These are phyloP conservation scores for Aspergillus sp. DNA, from an alignment of 2,329 filamentous ascomycete genomes.

Conservation along the genomic window DNA sequence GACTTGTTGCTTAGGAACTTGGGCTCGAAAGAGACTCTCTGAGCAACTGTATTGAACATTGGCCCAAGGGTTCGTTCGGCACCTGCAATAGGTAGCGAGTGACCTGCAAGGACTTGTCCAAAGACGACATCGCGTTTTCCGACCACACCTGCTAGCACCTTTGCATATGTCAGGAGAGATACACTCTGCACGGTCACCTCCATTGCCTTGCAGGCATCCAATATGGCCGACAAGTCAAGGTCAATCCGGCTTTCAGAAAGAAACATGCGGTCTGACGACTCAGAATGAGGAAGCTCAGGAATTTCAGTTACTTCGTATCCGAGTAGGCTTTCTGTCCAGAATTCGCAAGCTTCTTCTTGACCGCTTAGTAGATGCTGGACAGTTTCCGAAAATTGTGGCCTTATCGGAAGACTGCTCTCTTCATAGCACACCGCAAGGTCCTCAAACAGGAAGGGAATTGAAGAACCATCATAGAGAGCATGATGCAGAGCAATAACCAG, in stretches of 20 bases:
- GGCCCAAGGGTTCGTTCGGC: conserved; percentile 54
- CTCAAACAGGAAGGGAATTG: conserved; percentile 69
- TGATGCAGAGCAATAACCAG: conserved; percentile 71
- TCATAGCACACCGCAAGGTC: conserved; percentile 67
- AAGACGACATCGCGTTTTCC: conserved; percentile 40
- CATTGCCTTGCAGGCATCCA: conserved; percentile 27
- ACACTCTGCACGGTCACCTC: conserved; percentile 35
- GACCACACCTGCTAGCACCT: conserved; percentile 32
- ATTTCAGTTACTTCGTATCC: conserved; percentile 26
- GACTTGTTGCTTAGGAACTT: conserved; percentile 41
- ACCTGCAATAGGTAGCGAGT: conserved; percentile 49
- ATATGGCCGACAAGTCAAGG: conserved; percentile 19
- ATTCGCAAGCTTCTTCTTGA: conserved; percentile 46
- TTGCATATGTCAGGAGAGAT: conserved; percentile 32
- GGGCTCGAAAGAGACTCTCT: conserved; percentile 37
- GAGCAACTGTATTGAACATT: conserved; percentile 58
- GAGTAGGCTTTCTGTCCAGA: conserved; percentile 26
- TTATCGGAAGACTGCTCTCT: conserved; percentile 21
- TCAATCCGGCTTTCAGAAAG: conserved; percentile 21
- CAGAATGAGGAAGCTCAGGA: conserved; percentile 15
- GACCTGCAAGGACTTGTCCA: conserved; percentile 56
- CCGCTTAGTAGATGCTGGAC: conserved; percentile 54
- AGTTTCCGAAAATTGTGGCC: conserved; percentile 45
- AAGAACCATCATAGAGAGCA: conserved; percentile 84
- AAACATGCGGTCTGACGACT: conserved; percentile 20